These are phyloP conservation scores for Aschersonia sp. DNA, from an alignment of 2,329 filamentous ascomycete species.

Conservation along the genomic window DNA sequence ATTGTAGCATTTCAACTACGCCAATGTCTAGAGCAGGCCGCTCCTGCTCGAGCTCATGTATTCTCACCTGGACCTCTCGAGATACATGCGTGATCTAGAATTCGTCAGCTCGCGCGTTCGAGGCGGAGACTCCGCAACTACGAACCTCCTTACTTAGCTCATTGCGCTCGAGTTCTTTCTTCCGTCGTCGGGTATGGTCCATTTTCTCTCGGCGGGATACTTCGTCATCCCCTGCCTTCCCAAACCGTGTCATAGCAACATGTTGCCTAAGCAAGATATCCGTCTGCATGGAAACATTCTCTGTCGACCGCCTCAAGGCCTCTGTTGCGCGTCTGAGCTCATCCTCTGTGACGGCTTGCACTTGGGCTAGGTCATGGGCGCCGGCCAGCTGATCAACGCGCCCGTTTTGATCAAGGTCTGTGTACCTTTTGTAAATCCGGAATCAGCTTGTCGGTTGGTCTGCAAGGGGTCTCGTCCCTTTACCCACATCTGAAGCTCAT, in stretches of 20 bases:
- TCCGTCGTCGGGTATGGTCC: conserved; percentile 13
- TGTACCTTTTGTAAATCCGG: conserved; percentile 25
- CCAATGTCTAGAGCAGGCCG: conserved; percentile 30
- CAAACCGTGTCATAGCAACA: conserved; percentile 38
- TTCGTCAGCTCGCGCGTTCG: background rate
- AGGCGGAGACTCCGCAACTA: background rate
- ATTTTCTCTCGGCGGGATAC: conserved; percentile 14
- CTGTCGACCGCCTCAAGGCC: conserved; percentile 50
- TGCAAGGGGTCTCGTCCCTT: background rate
- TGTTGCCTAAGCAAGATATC: conserved; percentile 47
- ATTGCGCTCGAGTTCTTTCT: conserved; percentile 22
- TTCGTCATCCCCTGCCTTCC: conserved; percentile 23
- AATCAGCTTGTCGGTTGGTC: background rate
- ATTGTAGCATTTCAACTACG: conserved; percentile 34
- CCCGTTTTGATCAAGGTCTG: conserved; percentile 31
- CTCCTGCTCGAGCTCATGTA: conserved; percentile 37
- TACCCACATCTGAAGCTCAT: conserved; percentile 33
- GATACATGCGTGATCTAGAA: conserved; percentile 32
- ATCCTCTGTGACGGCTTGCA: conserved; percentile 39
- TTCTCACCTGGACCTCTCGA: conserved; percentile 28
- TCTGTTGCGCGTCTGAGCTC: conserved; percentile 48
- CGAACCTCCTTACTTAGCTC: conserved; percentile 27
- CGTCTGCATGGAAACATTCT: conserved; percentile 48
- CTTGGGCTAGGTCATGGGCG: conserved; percentile 27
- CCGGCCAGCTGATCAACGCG: conserved; percentile 30